Evolutionary conservation across 2,329 filamentous ascomycete species (phyloP), one percentile per base, ranked within the genome.

Genomic region (Corniculantispora saksenae): DNA sequence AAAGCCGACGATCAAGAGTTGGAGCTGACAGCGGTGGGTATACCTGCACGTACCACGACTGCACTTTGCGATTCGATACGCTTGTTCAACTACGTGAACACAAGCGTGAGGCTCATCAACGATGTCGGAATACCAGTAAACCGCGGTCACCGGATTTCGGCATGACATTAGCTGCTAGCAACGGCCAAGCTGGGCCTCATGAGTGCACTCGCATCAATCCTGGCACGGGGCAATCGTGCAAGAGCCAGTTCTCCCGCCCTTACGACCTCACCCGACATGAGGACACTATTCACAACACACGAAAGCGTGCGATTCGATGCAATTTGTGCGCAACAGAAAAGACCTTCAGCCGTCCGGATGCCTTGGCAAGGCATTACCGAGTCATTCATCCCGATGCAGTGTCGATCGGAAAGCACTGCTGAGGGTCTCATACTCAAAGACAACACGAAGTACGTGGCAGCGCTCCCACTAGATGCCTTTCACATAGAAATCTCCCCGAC

Each of bases 11-110:
- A 0, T 76, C 80, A 1, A 83, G 88, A 50, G 88, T 89, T 2
- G 82, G 83, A 19, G 91, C 93, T 0, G 92, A 97, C 69, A 86
- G 89, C 23, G 94, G 94, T 13, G 97, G 94, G 0, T 99, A 97
- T 79, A 97, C 94, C 1, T 99, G 95, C 78, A 97, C 94, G 1
- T 97, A 97, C 72, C 93, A 97, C 72, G 93, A 93, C 13, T 98
- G 95, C 75, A 89, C 89, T 0, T 83, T 91, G 69, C 91, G 95
- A 62, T 99, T 99, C 73, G 92, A 97, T 70, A 93, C 93, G 1
- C 93, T 93, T 4, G 84, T 88, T 10, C 88, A 94, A 70, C 84
- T 99, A 3, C 94, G 97, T 76, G 95, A 94, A 79, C 95, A 99
- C 81, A 97, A 97, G 82, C 89, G 94, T 27, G 95, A 99, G 75